Percentiles rank a stretch among this genome's conserved stretches.
Conservation (phyloP, 1,139 yeast genomes). For the Hyphopichia pseudoburtonii region DNA sequence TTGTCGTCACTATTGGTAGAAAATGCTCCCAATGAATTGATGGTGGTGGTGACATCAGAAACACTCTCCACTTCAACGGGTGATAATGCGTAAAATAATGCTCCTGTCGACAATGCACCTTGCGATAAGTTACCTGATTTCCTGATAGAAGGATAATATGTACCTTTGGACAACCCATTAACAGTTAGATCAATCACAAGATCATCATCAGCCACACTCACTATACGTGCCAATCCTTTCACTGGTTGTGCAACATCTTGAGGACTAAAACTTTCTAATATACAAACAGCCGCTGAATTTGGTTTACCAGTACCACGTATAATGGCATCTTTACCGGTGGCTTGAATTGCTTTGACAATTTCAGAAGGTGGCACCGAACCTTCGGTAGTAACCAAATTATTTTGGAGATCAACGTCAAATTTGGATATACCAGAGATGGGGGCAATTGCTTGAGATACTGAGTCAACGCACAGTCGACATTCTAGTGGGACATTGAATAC, state of each 20-base stretch:
- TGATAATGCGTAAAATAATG: slow-evolving; percentile 44
- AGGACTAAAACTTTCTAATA: slow-evolving; percentile 68
- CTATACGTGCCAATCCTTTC: slow-evolving; percentile 84
- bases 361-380: slow-evolving; percentile 72
- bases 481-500: slow-evolving; percentile 80
- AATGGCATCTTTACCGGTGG: slow-evolving; percentile 82
- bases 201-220: slow-evolving; percentile 55
- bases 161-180: slow-evolving; percentile 65
- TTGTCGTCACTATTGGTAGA: slow-evolving; percentile 7
- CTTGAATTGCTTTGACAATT: slow-evolving; percentile 63
- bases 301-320: slow-evolving; percentile 89
- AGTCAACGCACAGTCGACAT: slow-evolving; percentile 67
- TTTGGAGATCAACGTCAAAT: slow-evolving; percentile 51
- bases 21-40: slow-evolving; percentile 40
- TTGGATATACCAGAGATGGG: slow-evolving; percentile 46
- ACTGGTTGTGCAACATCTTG: slow-evolving; percentile 59
- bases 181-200: slow-evolving; percentile 75
- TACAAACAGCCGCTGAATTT: slow-evolving; percentile 89
- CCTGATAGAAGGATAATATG: slow-evolving; percentile 69
- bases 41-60: slow-evolving; percentile 30
- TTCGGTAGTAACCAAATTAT: slow-evolving; percentile 60
- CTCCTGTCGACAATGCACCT: slow-evolving; percentile 75
- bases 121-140: slow-evolving; percentile 71
- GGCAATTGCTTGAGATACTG: slow-evolving; percentile 54
- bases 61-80: slow-evolving; percentile 46